phyloP scores from a whole-genome alignment of 2,329 filamentous ascomycete genomes.

The Pyrenophora seminiperda region DNA sequence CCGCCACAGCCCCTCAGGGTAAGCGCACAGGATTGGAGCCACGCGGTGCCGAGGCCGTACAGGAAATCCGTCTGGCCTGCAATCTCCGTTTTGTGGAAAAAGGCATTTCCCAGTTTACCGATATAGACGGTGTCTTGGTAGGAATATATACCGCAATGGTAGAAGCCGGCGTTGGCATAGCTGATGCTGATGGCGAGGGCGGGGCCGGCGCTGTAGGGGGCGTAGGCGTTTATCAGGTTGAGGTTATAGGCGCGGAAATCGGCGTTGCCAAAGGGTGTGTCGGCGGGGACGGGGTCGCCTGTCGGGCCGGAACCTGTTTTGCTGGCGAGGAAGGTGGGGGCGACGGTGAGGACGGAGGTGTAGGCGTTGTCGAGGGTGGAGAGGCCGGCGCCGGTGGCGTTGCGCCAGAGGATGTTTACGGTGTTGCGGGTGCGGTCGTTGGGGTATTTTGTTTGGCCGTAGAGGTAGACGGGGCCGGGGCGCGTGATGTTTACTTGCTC shows the following conservation, averaged over 20 bases:
- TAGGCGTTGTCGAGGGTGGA: constrained; percentile 64
- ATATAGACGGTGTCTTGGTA: constrained; percentile 74
- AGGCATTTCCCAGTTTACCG: constrained; percentile 69
- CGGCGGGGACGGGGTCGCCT: constrained; percentile 63
- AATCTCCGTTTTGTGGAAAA: constrained; percentile 65
- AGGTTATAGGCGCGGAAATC: constrained; percentile 72
- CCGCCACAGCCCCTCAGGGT: constrained; percentile 66
- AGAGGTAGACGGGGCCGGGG: constrained; percentile 63
- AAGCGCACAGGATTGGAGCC: constrained; percentile 61
- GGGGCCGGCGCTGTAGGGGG: constrained; percentile 60
- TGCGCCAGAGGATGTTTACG: constrained; percentile 64
- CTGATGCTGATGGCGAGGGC: constrained; percentile 65
- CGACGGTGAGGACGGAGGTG: constrained; percentile 66
- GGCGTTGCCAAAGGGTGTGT: constrained; percentile 66
- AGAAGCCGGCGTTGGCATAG: constrained; percentile 70
- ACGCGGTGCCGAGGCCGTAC: constrained; percentile 70
- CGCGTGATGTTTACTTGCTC: constrained; percentile 71
- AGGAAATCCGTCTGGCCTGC: constrained; percentile 72
- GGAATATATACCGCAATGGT: constrained; percentile 68
- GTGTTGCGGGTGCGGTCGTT: constrained; percentile 55
- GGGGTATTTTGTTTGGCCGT: constrained; percentile 62
- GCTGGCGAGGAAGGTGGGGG: constrained; percentile 66
- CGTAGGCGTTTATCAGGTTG: constrained; percentile 66
- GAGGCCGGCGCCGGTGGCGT: constrained; percentile 57
- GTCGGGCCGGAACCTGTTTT: constrained; percentile 66